These are phyloP conservation scores for Polygonum aviculare DNA, from an alignment of 148 eudicot genomes.

Conservation along the genomic window DNA sequence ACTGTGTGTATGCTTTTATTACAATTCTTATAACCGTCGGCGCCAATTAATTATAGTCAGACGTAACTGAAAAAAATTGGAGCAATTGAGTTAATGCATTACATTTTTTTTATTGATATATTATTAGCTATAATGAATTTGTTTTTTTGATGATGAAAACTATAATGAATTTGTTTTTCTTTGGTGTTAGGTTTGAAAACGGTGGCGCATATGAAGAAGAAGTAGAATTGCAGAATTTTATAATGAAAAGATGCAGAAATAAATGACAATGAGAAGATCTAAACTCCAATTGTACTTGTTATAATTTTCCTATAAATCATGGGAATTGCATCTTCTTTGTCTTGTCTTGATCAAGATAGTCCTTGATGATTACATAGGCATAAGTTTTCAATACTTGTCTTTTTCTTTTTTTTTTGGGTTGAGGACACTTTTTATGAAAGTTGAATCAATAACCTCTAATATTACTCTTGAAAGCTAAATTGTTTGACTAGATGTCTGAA, in stretches of 20 bases:
- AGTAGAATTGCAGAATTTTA: neutral
- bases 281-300: neutral
- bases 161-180: neutral
- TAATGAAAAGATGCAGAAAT: neutral
- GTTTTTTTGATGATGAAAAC: neutral
- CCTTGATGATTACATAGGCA: neutral
- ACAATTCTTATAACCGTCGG: neutral
- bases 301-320: neutral
- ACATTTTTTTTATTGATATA: no score
- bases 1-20: neutral
- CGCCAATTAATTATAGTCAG: neutral
- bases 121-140: neutral
- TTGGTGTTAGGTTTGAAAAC: slow-evolving; percentile 1
- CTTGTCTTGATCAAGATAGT: neutral
- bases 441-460: no score
- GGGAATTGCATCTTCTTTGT: neutral
- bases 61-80: neutral
- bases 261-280: no score
- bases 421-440: no score
- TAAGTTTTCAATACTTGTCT: no score
- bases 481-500: no score
- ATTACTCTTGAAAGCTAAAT: no score
- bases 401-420: no score
- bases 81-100: no score
- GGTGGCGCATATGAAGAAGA: neutral